Conservation (phyloP, 352 stramenopile species). For the Globisporangium lucens region DNA sequence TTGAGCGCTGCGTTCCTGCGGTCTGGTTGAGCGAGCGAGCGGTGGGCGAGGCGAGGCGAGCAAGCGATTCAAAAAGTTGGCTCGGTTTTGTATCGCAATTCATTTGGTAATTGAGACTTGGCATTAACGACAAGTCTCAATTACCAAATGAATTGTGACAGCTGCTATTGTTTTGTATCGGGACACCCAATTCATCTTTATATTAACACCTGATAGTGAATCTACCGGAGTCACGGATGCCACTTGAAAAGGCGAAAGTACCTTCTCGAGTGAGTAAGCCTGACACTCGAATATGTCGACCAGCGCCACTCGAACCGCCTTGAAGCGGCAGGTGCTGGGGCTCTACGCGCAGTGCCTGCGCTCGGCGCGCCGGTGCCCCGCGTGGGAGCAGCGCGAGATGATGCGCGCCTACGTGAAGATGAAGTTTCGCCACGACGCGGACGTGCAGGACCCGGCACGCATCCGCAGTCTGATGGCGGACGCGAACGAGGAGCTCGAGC, state of each 20-base stretch:
- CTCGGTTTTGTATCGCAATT: neutral
- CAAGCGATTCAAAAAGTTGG: conserved; percentile 12
- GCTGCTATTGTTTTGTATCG: no score
- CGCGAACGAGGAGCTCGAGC: conserved; percentile 68
- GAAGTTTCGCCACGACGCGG: conserved; percentile 68
- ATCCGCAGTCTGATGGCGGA: conserved; percentile 59
- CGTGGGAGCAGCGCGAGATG: conserved; percentile 82
- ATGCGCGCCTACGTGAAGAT: conserved; percentile 79
- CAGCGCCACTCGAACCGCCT: neutral
- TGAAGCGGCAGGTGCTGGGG: conserved; percentile 40
- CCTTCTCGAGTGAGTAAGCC: no score
- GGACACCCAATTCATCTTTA: no score
- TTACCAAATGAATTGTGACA: no score
- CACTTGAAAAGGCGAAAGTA: no score
- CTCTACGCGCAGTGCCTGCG: conserved; percentile 76
- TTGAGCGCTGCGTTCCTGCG: conserved; percentile 6
- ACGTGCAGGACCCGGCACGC: conserved; percentile 46
- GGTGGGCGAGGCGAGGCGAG: neutral
- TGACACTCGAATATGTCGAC: neutral
- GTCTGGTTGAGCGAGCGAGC: conserved; percentile 8
- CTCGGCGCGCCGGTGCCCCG: conserved; percentile 65
- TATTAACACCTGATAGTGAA: no score
- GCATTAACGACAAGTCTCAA: no score
- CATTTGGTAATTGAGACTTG: no score
- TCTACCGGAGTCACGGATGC: no score